These are phyloP conservation scores for Ganoderma lingzhi DNA, from an alignment of 1,284 basidiomycete genomes.

Conservation along the genomic window DNA sequence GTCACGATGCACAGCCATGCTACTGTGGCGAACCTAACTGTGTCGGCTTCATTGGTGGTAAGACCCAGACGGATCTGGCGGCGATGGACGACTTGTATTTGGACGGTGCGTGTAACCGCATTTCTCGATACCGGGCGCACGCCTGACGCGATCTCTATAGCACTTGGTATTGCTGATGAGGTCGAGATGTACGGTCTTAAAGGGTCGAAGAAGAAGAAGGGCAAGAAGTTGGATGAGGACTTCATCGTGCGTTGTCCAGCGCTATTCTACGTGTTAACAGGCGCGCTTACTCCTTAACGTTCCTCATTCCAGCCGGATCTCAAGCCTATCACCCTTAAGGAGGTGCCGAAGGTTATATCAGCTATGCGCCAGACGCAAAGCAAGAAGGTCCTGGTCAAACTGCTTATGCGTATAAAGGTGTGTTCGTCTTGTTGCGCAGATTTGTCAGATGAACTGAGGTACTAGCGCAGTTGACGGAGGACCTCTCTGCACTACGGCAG, in stretches of 20 bases:
- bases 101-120: conserved; percentile 71
- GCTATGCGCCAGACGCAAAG: conserved; percentile 92
- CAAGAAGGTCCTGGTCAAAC: conserved; percentile 82
- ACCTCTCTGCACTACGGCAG: conserved; percentile 81
- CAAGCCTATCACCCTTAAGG: conserved; percentile 78
- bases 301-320: conserved; percentile 63
- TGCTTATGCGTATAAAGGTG: conserved; percentile 89
- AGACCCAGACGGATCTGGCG: conserved; percentile 96
- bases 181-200: conserved; percentile 84
- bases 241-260: conserved; percentile 67
- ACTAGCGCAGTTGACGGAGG: conserved; percentile 78
- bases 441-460: neutral
- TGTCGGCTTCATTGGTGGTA: conserved; percentile 96
- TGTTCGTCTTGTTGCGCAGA: neutral
- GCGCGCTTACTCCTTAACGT: neutral
- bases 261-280: neutral
- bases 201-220: conserved; percentile 90
- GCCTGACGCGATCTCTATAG: conserved; percentile 48
- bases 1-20: conserved; percentile 95
- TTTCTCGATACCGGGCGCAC: conserved; percentile 2
- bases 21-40: conserved; percentile 98
- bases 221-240: conserved; percentile 94
- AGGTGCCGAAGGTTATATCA: conserved; percentile 91
- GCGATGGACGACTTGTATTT: conserved; percentile 96
- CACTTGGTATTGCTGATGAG: conserved; percentile 95